Base-by-base conservation (phyloP, 1,139 yeast genomes). In the Scheffersomyces quercinus region DNA sequence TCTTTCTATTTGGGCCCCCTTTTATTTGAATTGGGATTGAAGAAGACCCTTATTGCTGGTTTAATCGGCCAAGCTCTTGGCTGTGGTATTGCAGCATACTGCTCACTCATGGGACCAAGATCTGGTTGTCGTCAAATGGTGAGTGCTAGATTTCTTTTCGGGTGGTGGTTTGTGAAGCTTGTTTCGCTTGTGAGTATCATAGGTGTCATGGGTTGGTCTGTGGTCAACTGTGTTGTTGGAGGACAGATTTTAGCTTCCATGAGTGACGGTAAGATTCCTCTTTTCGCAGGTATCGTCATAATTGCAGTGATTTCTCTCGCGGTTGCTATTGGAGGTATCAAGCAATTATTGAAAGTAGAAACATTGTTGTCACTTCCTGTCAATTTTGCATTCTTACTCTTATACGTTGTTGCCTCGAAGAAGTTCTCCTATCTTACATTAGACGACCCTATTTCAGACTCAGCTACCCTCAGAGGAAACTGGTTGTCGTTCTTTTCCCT, bases 61-160 rank as follows among this genome's bases (percentile, higher is more conserved):
- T 51, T 85, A 16, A 56, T 82, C 4, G 88, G 89, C 0, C 77
- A 79, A 46, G 61, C 80, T 26, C 52, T 85, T 5, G 96, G 96
- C 0, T 83, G 93, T 56, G 64, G 77, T 10, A 70, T 87, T 16
- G 95, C 96, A 2, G 93, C 90, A 0, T 88, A 86, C 59, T 87
- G 91, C 58, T 76, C 95, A 3, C 75, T 81, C 9, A 82, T 88
- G 90, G 96, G 96, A 1, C 95, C 96, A 1, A 74, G 88, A 46
- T 85, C 95, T 0, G 96, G 96, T 0, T 79, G 91, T 50, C 73
- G 96, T 53, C 95, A 88, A 60, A 86, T 88, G 90, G 91, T 88
- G 7, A 77, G 88, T 15, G 85, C 91, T 0, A 73, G 95, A 47
- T 87, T 78, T 56, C 68, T 87, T 38, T 88, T 87, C 60, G 96